Base-by-base conservation (phyloP, 495 filamentous ascomycete genomes). In the Penicillium steckii region DNA sequence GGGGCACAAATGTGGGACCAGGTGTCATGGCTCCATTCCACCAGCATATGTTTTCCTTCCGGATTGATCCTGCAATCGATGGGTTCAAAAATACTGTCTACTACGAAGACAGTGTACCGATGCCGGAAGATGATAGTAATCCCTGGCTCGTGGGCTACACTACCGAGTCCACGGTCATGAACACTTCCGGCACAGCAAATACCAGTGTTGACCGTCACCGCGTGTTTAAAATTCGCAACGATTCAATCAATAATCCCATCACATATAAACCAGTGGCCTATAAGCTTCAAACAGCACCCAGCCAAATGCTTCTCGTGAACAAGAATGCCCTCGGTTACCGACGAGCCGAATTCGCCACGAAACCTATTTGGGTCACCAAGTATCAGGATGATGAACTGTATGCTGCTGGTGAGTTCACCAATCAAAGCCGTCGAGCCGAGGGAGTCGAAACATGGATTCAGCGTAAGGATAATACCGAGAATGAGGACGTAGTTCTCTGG, bases 11-110 rank as follows among this genome's bases (percentile, higher is more conserved):
- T 26, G 89, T 96, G 7, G 86, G 90, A 52, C 91, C 91, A 0
- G 91, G 91, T 0, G 90, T 91, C 8, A 80, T 96, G 42, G 90
- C 80, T 21, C 75, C 83, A 48, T 82, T 82, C 64, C 91, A 96
- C 56, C 91, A 96, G 60, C 91, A 96, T 70, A 88, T 95, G 67
- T 94, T 96, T 71, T 90, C 87, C 2, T 82, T 95, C 1, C 87
- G 91, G 12, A 77, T 96, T 13, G 91, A 96, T 66, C 91, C 91
- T 5, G 80, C 82, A 35, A 77, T 95, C 48, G 90, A 89, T 52
- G 92, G 90, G 2, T 82, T 82, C 56, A 71, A 77, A 38, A 91
- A 91, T 62, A 78, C 83, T 3, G 64, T 90, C 24, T 83, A 85
- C 37, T 85, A 84, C 61, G 85, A 90, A 48, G 88, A 91, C 61